Evolutionary conservation across 2,329 filamentous ascomycete species (phyloP).

Genomic region (Fusarium mexicanum): DNA sequence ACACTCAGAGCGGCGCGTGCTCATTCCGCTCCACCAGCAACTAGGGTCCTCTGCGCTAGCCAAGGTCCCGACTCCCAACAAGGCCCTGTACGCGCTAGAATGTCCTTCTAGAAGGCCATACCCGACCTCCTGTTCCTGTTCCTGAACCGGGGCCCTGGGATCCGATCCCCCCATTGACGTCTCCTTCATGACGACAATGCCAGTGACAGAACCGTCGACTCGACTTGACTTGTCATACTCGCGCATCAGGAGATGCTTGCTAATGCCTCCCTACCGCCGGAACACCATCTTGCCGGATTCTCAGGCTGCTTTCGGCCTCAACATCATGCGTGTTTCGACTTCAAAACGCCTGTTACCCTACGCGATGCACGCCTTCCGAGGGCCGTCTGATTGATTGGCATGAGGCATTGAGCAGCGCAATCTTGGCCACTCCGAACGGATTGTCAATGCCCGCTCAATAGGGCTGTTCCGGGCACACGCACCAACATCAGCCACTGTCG

Average conservation of each 20-base stretch:
- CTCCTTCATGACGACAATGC: slow-evolving; percentile 33
- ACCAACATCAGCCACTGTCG: slow-evolving; percentile 12
- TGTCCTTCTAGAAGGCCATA: slow-evolving; percentile 43
- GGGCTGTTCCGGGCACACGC: slow-evolving; percentile 33
- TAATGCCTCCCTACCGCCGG: slow-evolving; percentile 25
- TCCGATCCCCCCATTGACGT: slow-evolving; percentile 35
- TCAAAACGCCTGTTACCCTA: slow-evolving; percentile 34
- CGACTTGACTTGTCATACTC: slow-evolving; percentile 24
- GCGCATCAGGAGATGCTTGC: slow-evolving; percentile 25
- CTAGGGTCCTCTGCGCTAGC: slow-evolving; percentile 23
- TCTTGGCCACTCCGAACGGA: slow-evolving; percentile 37
- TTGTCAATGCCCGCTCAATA: slow-evolving; percentile 21
- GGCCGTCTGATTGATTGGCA: slow-evolving; percentile 24
- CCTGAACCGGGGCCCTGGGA: slow-evolving; percentile 39
- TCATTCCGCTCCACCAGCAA: slow-evolving; percentile 31
- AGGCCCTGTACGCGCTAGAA: slow-evolving; percentile 42
- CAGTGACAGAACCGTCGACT: slow-evolving; percentile 22
- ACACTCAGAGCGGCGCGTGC: slow-evolving; percentile 28
- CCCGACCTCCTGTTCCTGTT: slow-evolving; percentile 33
- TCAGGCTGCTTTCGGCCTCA: slow-evolving; percentile 20
- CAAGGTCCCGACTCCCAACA: slow-evolving; percentile 18
- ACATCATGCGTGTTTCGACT: slow-evolving; percentile 33
- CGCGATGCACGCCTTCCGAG: slow-evolving; percentile 25
- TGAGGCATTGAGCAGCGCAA: slow-evolving; percentile 42
- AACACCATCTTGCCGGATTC: slow-evolving; percentile 22